Evolutionary conservation across 2,329 filamentous ascomycete genomes (phyloP), one percentile per base, ranked within the genome.

Genomic region (Thelonectria discophora): DNA sequence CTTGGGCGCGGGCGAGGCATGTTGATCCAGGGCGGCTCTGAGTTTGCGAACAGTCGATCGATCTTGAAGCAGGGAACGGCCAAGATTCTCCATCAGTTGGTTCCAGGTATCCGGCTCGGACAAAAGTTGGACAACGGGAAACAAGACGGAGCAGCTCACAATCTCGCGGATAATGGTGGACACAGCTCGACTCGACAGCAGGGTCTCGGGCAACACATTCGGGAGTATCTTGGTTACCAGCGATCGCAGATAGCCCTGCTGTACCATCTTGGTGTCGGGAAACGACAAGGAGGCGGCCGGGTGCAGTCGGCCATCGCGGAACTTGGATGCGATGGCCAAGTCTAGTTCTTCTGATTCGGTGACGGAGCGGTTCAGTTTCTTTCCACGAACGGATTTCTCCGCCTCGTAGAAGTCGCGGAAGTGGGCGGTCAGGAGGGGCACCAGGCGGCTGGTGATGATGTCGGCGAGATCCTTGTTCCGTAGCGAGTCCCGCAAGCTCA

Each of bases 71-170:
- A 97, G 90, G 24, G 90, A 90, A 51, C 92, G 89, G 17, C 93
- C 91, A 77, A 90, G 93, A 58, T 90, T 94, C 77, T 98, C 94
- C 84, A 98, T 93, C 62, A 97, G 78, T 76, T 97, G 94, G 72
- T 99, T 98, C 94, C 94, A 99, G 9, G 91, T 97, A 79, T 99
- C 96, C 1, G 96, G 94, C 69, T 99, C 94, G 5, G 92, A 87
- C 17, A 99, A 81, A 64, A 93, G 81, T 70, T 90, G 88, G 73
- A 97, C 84, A 20, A 96, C 80, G 1, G 95, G 95, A 43, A 88
- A 89, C 39, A 99, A 81, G 40, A 99, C 89, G n/a, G 93, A 92
- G 76, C 95, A 97, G 20, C 93, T 85, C n/a, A 97, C 87, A 63
- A 99, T 90, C 79, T 99, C 96, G 69, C 91, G 89, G 62, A 97